Base-by-base conservation (phyloP, 164 flowering plant species). In the Chimonanthus salicifolius region DNA sequence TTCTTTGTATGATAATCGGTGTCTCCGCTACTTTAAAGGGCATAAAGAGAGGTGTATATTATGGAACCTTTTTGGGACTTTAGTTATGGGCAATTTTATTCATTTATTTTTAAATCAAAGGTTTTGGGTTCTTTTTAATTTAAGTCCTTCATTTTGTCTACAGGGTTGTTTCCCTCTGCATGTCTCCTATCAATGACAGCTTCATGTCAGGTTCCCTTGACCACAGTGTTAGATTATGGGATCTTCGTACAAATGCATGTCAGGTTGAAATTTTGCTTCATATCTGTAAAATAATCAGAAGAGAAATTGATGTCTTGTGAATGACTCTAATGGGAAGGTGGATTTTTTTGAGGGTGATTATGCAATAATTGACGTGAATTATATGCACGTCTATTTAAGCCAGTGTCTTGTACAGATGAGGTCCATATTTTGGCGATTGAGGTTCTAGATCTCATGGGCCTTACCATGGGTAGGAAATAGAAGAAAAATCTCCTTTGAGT, bases 121-220 rank as follows among this genome's bases (percentile, higher is more conserved):
- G 60, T n/a, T 54, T 54, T 65, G 3, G 2, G 51, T 49, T 8
- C 68, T 49, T 67, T 70, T 70, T 79, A 58, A 75, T 62, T 8
- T 70, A 20, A 33, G 69, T 45, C 62, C 45, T 63, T 74, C 20
- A 16, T 62, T 18, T 21, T 63, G 49, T 74, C 21, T 83, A 70
- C 74, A 94, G 99, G 76, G 87, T 96, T 79, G 90, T 96, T 66
- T 94, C 99, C 21, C 93, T 96, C 67, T 90, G 99, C 79, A 92
- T 94, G 97, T 96, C 99, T 76, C 99, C 99, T 47, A 83, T 92
- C 54, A 94, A 96, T 78, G 99, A 96, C 78, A 87, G 98, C 84
- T 96, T 96, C 86, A 93, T 96, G 99, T 96, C 99, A 3, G 99
- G 97, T 71, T 93, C 99, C 67, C 89, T 92, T 80, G 99, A 96